These are phyloP conservation scores for Grosmannia clavigera DNA, from an alignment of 2,329 filamentous ascomycete species.

Conservation along the genomic window DNA sequence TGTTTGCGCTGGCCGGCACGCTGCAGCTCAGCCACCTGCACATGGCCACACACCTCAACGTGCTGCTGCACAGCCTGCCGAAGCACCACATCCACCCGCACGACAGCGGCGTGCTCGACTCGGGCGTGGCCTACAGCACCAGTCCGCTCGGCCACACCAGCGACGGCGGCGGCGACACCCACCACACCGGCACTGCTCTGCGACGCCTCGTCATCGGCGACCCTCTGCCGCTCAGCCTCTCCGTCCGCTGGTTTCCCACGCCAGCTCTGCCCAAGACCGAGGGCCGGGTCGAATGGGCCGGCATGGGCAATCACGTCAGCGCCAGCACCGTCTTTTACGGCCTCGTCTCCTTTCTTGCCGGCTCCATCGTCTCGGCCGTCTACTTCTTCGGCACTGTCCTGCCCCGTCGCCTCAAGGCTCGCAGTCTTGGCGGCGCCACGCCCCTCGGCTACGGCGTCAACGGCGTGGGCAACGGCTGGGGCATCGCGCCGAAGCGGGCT, in stretches of 20 bases:
- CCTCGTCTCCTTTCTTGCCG: conserved; percentile 45
- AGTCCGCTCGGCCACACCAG: conserved; percentile 53
- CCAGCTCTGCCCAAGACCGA: conserved; percentile 57
- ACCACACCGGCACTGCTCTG: conserved; percentile 18
- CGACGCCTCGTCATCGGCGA: conserved; percentile 78
- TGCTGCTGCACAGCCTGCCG: conserved; percentile 62
- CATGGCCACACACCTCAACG: conserved; percentile 78
- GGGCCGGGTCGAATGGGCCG: conserved; percentile 52
- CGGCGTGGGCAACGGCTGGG: conserved; percentile 45
- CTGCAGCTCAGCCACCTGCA: conserved; percentile 84
- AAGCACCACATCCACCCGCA: conserved; percentile 50
- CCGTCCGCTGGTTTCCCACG: conserved; percentile 76
- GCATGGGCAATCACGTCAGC: conserved; percentile 51
- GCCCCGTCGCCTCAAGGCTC: conserved; percentile 37
- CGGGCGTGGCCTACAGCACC: conserved; percentile 76
- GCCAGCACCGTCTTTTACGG: conserved; percentile 52
- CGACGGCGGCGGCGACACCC: conserved; percentile 21
- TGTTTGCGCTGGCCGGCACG: conserved; percentile 80
- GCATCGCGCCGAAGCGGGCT: conserved; percentile 37
- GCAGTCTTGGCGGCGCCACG: conserved; percentile 43
- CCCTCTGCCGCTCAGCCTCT: conserved; percentile 64
- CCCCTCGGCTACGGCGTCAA: conserved; percentile 43
- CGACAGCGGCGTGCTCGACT: conserved; percentile 71
- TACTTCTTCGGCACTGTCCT: conserved; percentile 51
- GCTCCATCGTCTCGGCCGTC: conserved; percentile 38